A percentile compares a stretch with the other conserved stretches of the same genome.
These are phyloP conservation scores for Tricholoma bakamatsutake DNA, from an alignment of 768 basidiomycete genomes.

Conservation along the genomic window DNA sequence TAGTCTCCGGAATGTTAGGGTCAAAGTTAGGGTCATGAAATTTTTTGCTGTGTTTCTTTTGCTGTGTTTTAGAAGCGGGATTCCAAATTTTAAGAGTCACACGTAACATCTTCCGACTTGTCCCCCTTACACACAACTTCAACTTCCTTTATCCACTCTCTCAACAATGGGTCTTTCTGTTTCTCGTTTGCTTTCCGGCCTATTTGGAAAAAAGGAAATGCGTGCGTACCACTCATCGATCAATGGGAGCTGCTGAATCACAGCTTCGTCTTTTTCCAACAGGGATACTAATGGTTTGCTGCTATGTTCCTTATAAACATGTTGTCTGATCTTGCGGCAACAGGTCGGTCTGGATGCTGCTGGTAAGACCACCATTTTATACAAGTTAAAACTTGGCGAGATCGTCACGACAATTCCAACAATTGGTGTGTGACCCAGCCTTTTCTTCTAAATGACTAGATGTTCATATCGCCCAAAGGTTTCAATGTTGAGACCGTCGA, in stretches of 20 bases:
- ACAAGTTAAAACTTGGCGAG: slow-evolving; percentile 99
- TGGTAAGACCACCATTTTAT: slow-evolving; percentile 97
- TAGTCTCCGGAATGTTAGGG: slow-evolving; percentile 5
- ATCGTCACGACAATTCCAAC: slow-evolving; percentile 99
- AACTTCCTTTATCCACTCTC: slow-evolving; percentile 25
- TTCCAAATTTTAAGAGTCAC: slow-evolving; percentile 38
- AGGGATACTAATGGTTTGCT: slow-evolving; percentile 93
- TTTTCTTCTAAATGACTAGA: slow-evolving; percentile 9
- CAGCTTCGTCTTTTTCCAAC: slow-evolving; percentile 24
- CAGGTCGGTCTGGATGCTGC: slow-evolving; percentile 99
- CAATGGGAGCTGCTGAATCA: slow-evolving; percentile 24
- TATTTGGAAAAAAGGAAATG: slow-evolving; percentile 99
- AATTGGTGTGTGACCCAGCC: slow-evolving; percentile 65
- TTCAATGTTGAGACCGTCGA: slow-evolving; percentile 99
- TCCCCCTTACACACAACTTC: slow-evolving; percentile 15
- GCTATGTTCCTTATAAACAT: slow-evolving; percentile 12
- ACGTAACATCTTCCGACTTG: slow-evolving; percentile 29
- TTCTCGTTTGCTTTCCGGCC: slow-evolving; percentile 68
- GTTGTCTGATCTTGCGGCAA: slow-evolving; percentile 2
- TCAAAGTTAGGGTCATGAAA: slow-evolving; percentile 1
- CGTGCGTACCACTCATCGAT: slow-evolving; percentile 53
- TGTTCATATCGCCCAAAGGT: slow-evolving; percentile 45
- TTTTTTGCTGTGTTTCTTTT: slow-evolving; percentile 14
- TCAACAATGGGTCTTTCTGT: slow-evolving; percentile 73
- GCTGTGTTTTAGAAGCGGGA: slow-evolving; percentile 37